These are phyloP conservation scores for Cicer judaicum DNA, from an alignment of 306 rosid species.

Conservation along the genomic window DNA sequence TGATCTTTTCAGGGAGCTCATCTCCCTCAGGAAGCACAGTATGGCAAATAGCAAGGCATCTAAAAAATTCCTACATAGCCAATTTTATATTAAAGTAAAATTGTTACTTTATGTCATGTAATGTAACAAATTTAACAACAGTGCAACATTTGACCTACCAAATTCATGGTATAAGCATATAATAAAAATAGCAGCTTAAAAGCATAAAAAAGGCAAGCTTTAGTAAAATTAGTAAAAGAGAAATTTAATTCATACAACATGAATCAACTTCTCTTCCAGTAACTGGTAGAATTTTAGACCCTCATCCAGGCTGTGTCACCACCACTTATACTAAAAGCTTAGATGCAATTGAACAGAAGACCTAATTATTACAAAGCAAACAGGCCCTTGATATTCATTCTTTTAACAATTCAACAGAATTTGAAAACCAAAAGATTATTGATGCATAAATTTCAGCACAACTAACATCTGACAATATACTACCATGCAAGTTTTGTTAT, in stretches of 20 bases:
- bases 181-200: slow-evolving; percentile 25
- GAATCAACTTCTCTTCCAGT: slow-evolving; percentile 44
- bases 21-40: slow-evolving; percentile 94
- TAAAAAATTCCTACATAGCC: slow-evolving; percentile 58
- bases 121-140: slow-evolving; percentile 22
- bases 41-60: slow-evolving; percentile 91
- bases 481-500: slow-evolving; percentile 1
- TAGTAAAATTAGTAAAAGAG: not conserved
- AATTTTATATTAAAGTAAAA: slow-evolving; percentile 38
- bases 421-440: not conserved
- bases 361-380: not conserved
- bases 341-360: slow-evolving; percentile 15
- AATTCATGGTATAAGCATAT: slow-evolving; percentile 20
- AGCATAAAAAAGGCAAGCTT: slow-evolving; percentile 47
- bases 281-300: slow-evolving; percentile 49
- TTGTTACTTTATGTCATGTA: not conserved
- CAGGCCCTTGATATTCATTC: not conserved
- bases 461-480: not conserved
- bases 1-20: slow-evolving; percentile 77
- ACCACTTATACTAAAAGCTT: slow-evolving; percentile 24
- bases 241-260: slow-evolving; percentile 45
- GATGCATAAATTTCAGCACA: not conserved
- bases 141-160: slow-evolving; percentile 5
- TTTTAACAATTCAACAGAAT: not conserved
- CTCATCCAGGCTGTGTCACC: not conserved